Evolutionary conservation across 2,329 filamentous ascomycete species (phyloP), one percentile per base, ranked within the genome.

Genomic region (Lasiodiplodia theobromae): DNA sequence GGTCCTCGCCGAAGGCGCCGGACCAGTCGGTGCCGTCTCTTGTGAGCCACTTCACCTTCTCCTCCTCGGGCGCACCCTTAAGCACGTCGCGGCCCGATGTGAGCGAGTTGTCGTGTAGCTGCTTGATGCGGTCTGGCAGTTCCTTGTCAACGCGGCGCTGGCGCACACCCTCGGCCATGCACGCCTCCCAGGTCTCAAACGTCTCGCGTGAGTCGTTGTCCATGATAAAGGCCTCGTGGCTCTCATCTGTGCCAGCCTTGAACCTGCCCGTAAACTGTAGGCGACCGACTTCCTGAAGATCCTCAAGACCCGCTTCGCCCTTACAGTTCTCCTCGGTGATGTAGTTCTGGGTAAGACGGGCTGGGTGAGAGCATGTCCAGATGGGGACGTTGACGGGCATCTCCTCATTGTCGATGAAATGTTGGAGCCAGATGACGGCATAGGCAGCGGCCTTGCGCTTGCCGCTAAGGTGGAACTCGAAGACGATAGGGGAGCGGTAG

Each of bases 141-240:
- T 96, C 91, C 28, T 89, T 86, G 11, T 86, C 82, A 0, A 97
- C 93, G 34, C 88, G 86, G 67, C 89, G 87, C 16, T 85, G 81
- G 2, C 96, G 89, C 0, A 97, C 92, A 14, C 95, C 95, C 78
- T 98, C 94, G 0, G 93, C 89, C 51, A 91, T 88, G 77, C 95
- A 97, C 0, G 94, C 92, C 79, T 97, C 94, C 93, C 94, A 98
- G 0, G 91, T 92, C 81, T 98, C 95, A 71, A 93, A 97, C 0
- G 94, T 97, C 83, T 98, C 96, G 38, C 95, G 90, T 1, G 91
- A 91, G 77, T 97, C 90, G 74, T 97, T 97, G 78, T 96, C 92
- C 58, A 89, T 87, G 25, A 97, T 90, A 73, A 97, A 97, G 1
- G 85, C 86, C 72, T 92, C 87, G 77, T 98, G 96, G 21, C 93